These are phyloP conservation scores for Helichrysum umbraculigerum DNA, from an alignment of 129 eudicot genomes.

Conservation along the genomic window DNA sequence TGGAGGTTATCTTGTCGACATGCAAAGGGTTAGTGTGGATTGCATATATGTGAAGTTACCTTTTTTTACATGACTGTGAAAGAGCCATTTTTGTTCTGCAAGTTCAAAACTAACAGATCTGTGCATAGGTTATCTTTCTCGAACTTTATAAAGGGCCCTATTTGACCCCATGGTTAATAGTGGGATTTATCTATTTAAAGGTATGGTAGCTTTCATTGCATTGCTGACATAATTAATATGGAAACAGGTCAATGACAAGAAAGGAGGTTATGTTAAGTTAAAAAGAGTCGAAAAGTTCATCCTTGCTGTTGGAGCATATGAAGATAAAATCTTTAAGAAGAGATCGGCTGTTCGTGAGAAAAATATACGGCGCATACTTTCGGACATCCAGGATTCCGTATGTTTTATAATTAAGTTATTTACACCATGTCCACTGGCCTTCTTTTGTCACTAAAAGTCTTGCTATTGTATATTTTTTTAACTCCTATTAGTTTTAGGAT, in stretches of 20 bases:
- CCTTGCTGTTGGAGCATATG: conserved; percentile 47
- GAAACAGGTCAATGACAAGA: conserved; percentile 42
- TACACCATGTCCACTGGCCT: neutral
- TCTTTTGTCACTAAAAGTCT: neutral
- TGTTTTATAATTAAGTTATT: conserved; percentile 15
- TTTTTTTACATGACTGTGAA: neutral
- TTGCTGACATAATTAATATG: neutral
- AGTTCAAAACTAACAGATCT: neutral
- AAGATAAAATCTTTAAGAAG: conserved; percentile 60
- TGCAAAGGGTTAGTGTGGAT: conserved; percentile 39
- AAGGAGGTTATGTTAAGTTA: conserved; percentile 42
- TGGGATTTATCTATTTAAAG: too few relatives aligned
- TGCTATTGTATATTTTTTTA: neutral
- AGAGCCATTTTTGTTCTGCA: neutral
- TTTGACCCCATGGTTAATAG: too few relatives aligned
- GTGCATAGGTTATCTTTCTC: neutral
- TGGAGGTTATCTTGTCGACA: conserved; percentile 61
- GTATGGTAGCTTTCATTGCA: too few relatives aligned
- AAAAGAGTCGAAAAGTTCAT: conserved; percentile 66
- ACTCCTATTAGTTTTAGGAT: neutral
- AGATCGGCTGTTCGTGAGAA: conserved; percentile 37
- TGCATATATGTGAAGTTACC: neutral
- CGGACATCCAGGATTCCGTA: conserved; percentile 28
- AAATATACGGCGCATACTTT: conserved; percentile 26
- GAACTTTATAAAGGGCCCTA: neutral